These are phyloP conservation scores for Ilex paraguariensis DNA, from an alignment of 305 asterid species.

Conservation along the genomic window DNA sequence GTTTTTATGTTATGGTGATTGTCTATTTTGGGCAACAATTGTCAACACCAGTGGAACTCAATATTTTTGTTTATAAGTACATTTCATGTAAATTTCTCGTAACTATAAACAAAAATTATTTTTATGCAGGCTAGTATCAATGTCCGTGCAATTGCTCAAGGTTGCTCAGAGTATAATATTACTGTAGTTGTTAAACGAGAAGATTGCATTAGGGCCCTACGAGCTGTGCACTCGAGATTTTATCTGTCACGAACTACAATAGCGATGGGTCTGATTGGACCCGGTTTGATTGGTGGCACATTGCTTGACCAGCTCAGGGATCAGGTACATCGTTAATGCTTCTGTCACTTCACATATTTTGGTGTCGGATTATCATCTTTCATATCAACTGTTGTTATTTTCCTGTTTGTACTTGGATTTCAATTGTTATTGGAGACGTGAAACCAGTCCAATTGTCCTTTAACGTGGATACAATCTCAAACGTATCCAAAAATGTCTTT, in stretches of 20 bases:
- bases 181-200: constrained; percentile 89
- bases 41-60: no score
- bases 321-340: constrained; percentile 48
- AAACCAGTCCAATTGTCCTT: no score
- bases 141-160: constrained; percentile 97
- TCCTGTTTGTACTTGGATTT: no score
- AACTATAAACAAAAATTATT: neutral
- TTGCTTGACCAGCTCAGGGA: constrained; percentile 94
- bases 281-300: constrained; percentile 94
- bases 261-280: constrained; percentile 93
- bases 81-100: no score
- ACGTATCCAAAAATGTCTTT: no score
- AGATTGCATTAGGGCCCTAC: constrained; percentile 85
- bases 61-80: no score
- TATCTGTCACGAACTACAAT: constrained; percentile 85
- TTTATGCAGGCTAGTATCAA: constrained; percentile 85
- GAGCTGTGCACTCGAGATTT: constrained; percentile 97
- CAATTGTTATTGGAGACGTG: no score
- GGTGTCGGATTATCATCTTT: no score
- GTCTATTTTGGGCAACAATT: no score
- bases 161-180: constrained; percentile 91
- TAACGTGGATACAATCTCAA: no score
- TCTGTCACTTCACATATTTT: neutral
- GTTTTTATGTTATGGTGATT: no score
- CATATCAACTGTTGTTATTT: no score